Evolutionary conservation across 805 yeast genomes (phyloP).

Genomic region (Barnettozyma siamensis): DNA sequence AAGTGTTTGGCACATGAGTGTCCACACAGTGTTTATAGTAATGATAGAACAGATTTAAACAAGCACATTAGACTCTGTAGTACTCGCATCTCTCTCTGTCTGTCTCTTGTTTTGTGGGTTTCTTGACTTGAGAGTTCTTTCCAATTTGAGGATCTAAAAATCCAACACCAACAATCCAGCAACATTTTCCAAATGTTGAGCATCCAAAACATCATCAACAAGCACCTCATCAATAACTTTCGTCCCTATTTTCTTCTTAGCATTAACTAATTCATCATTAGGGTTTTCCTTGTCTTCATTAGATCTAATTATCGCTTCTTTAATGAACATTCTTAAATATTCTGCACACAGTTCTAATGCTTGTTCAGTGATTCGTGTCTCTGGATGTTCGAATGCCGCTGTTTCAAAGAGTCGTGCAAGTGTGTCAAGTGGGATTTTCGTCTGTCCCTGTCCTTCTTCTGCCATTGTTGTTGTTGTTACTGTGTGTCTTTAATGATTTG

Average conservation of each 20-base stretch:
- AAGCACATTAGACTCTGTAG: too few species aligned
- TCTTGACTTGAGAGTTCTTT: too few species aligned
- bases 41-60: too few species aligned
- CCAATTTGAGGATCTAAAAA: constrained; percentile 29
- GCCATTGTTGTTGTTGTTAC: neutral
- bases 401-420: constrained; percentile 49
- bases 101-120: neutral
- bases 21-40: too few species aligned
- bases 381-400: constrained; percentile 39
- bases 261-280: constrained; percentile 15
- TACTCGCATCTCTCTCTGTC: too few species aligned
- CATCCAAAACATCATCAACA: constrained; percentile 37
- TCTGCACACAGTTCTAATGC: constrained; percentile 47
- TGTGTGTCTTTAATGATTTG: too few species aligned
- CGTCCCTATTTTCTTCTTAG: too few species aligned
- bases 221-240: constrained; percentile 6
- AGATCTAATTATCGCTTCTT: constrained; percentile 54
- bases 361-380: constrained; percentile 42
- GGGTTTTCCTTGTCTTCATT: constrained; percentile 42
- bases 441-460: constrained; percentile 6
- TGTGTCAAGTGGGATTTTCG: constrained; percentile 27
- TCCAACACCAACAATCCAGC: constrained; percentile 55
- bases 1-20: too few species aligned
- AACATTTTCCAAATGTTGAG: constrained; percentile 47
- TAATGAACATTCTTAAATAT: constrained; percentile 49